Percentiles rank a stretch among this genome's conserved stretches.
These are phyloP conservation scores for Tolypocladium album DNA, from an alignment of 2,329 filamentous ascomycete genomes.

Conservation along the genomic window DNA sequence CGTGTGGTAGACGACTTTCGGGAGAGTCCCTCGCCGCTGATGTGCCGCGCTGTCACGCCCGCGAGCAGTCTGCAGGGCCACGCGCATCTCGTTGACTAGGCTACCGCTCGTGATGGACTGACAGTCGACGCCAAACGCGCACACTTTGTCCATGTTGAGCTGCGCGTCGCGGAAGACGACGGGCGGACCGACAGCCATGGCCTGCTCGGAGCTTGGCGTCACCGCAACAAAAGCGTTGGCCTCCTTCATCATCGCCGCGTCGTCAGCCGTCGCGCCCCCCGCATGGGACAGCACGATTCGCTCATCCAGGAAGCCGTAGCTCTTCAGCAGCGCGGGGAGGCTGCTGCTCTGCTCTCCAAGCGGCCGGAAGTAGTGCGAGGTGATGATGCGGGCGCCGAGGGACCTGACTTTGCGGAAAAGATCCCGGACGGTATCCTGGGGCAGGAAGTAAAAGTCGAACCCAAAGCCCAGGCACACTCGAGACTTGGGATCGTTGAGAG, in stretches of 20 bases:
- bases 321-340: not conserved
- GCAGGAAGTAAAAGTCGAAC: not conserved
- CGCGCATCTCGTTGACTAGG: constrained; percentile 1
- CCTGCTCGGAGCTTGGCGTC: not conserved
- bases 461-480: not conserved
- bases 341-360: not conserved
- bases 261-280: constrained; percentile 10
- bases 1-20: not conserved
- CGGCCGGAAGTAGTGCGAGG: not conserved
- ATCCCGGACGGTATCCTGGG: not conserved
- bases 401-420: not conserved
- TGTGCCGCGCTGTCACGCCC: constrained; percentile 7
- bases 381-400: not conserved
- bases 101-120: constrained; percentile 19
- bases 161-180: not conserved
- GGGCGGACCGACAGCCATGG: not conserved
- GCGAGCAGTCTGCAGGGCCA: constrained; percentile 7
- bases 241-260: constrained; percentile 20
- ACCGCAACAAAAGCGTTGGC: constrained; percentile 8
- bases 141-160: not conserved
- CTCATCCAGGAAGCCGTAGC: constrained; percentile 3
- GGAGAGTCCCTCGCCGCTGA: not conserved
- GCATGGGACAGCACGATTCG: constrained; percentile 19
- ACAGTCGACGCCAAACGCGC: constrained; percentile 5
- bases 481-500: not conserved